Conservation (phyloP, 2,329 filamentous ascomycete species). For the Fusarium camptoceras region DNA sequence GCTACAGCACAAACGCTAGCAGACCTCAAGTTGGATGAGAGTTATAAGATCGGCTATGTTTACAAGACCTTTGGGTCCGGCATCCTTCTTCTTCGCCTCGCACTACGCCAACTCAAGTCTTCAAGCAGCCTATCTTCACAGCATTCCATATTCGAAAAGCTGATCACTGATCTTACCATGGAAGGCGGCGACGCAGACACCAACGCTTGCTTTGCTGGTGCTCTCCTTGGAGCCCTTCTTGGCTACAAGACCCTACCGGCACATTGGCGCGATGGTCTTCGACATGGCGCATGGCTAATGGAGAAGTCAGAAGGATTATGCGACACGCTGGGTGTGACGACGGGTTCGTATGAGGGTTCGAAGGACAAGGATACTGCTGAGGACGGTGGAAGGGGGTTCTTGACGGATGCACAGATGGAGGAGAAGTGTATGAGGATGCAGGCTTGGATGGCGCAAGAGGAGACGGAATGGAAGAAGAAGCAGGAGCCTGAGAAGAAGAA, state of each 20-base stretch:
- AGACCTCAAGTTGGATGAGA: slow-evolving; percentile 59
- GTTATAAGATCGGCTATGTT: slow-evolving; percentile 62
- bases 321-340: slow-evolving; percentile 52
- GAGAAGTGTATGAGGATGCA: slow-evolving; percentile 51
- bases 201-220: slow-evolving; percentile 64
- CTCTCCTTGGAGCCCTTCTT: slow-evolving; percentile 60
- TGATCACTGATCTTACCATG: slow-evolving; percentile 63
- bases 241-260: slow-evolving; percentile 60
- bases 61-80: slow-evolving; percentile 65
- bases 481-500: slow-evolving; percentile 43
- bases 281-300: slow-evolving; percentile 59
- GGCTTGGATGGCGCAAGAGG: slow-evolving; percentile 48
- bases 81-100: slow-evolving; percentile 57
- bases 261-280: slow-evolving; percentile 62
- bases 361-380: slow-evolving; percentile 55
- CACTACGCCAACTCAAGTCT: slow-evolving; percentile 52
- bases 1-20: slow-evolving; percentile 52
- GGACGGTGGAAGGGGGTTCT: slow-evolving; percentile 56
- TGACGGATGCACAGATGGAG: slow-evolving; percentile 54
- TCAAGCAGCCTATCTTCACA: slow-evolving; percentile 34
- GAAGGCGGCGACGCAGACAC: slow-evolving; percentile 66
- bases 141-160: slow-evolving; percentile 56
- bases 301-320: slow-evolving; percentile 57
- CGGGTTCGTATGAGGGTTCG: slow-evolving; percentile 50
- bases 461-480: slow-evolving; percentile 44